A percentile compares a stretch with the other conserved stretches of the same genome.
Conservation (phyloP, 495 filamentous ascomycete species). For the Aspergillus coremiiformis region DNA sequence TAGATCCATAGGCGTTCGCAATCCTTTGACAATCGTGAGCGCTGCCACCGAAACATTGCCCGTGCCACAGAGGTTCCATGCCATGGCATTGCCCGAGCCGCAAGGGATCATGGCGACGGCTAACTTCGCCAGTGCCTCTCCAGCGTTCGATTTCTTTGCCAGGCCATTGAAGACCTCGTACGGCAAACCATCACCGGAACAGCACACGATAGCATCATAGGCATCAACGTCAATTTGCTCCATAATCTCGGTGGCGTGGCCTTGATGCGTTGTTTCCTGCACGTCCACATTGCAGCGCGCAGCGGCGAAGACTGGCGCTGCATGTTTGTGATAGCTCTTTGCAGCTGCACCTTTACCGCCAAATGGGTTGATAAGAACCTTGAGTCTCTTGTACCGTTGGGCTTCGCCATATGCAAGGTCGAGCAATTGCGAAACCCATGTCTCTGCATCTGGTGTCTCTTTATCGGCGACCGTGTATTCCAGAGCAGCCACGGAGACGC, state of each 20-base stretch:
- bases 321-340: constrained; percentile 64
- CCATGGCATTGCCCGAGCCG: constrained; percentile 91
- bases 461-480: constrained; percentile 53
- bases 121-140: constrained; percentile 64
- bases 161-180: constrained; percentile 95
- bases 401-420: constrained; percentile 65
- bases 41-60: constrained; percentile 68
- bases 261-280: constrained; percentile 60
- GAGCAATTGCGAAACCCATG: constrained; percentile 59
- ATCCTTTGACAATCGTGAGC: constrained; percentile 74
- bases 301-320: constrained; percentile 76
- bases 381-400: constrained; percentile 64
- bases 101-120: constrained; percentile 87
- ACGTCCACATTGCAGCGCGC: constrained; percentile 72
- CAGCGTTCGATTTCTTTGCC: constrained; percentile 64
- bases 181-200: constrained; percentile 86
- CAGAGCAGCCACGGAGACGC: constrained; percentile 50
- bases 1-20: constrained; percentile 74
- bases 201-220: constrained; percentile 78
- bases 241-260: constrained; percentile 74
- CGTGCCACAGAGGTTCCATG: constrained; percentile 80
- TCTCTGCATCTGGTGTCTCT: constrained; percentile 40
- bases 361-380: constrained; percentile 85
- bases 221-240: constrained; percentile 69
- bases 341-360: constrained; percentile 74